Percentiles rank a stretch among this genome's conserved stretches.
These are phyloP conservation scores for Chlorella ohadii DNA, from an alignment of 139 green algal genomes.

Conservation along the genomic window DNA sequence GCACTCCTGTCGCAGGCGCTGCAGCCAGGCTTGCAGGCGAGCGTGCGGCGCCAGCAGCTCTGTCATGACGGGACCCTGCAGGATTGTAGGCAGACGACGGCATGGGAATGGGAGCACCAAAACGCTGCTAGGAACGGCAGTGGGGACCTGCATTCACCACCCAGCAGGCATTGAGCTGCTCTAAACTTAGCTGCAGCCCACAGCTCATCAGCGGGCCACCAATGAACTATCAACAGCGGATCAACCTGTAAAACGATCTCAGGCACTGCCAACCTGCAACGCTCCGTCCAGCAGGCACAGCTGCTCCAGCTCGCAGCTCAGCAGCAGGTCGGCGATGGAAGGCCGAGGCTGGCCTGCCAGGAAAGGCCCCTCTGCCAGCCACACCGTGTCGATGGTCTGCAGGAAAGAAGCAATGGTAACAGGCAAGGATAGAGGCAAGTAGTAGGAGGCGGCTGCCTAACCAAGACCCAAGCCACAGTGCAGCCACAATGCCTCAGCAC, in stretches of 20 bases:
- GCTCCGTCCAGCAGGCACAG: constrained; percentile 38
- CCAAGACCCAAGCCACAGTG: too few species aligned
- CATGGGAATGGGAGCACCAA: too few species aligned
- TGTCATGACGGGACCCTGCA: background rate
- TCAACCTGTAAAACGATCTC: too few species aligned
- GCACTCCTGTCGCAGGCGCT: background rate
- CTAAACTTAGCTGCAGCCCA: too few species aligned
- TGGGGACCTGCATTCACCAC: too few species aligned
- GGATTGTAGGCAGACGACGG: background rate
- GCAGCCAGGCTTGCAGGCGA: constrained; percentile 23
- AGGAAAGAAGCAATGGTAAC: background rate
- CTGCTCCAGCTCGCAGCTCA: constrained; percentile 44
- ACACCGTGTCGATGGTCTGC: constrained; percentile 34
- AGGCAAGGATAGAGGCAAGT: background rate
- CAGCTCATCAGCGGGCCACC: too few species aligned
- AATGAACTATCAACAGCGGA: too few species aligned
- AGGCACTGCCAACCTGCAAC: background rate
- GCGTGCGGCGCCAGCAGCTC: constrained; percentile 30
- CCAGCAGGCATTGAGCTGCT: too few species aligned
- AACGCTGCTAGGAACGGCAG: too few species aligned
- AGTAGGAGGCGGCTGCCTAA: too few species aligned
- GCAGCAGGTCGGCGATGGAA: constrained; percentile 36
- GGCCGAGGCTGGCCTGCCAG: background rate
- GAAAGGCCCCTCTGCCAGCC: constrained; percentile 4
- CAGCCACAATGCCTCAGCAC: too few species aligned